These are phyloP conservation scores for Aureobasidium sp. DNA, from an alignment of 2,329 filamentous ascomycete genomes.

Conservation along the genomic window DNA sequence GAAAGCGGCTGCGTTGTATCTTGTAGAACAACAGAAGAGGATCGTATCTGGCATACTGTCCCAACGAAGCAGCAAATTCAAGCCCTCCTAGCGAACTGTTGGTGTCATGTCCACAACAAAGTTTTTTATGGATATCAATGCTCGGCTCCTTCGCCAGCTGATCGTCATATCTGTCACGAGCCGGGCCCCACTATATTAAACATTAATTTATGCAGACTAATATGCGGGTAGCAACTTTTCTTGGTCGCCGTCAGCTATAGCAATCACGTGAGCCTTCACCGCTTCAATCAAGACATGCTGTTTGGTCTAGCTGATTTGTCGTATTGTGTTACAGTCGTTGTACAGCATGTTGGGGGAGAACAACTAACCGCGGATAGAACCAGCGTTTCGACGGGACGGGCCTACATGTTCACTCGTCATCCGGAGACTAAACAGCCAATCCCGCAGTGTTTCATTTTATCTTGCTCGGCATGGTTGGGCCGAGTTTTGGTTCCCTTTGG, in stretches of 20 bases:
- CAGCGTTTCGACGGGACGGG: background rate
- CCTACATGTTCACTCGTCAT: background rate
- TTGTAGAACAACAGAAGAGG: background rate
- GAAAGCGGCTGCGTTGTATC: background rate
- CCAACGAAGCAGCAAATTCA: background rate
- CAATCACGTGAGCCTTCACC: background rate
- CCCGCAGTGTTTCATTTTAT: constrained; percentile 1
- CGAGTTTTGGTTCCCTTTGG: background rate
- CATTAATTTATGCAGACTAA: background rate
- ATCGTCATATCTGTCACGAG: background rate
- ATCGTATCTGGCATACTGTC: background rate
- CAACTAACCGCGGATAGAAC: background rate
- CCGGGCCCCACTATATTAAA: constrained; percentile 3
- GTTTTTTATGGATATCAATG: background rate
- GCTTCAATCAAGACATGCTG: background rate
- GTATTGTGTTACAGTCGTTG: background rate
- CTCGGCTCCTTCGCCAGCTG: background rate
- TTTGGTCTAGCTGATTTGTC: background rate
- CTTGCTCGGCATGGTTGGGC: background rate
- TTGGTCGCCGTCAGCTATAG: background rate
- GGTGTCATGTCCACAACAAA: background rate
- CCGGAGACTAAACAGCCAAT: background rate
- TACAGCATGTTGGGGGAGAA: background rate
- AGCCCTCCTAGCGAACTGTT: background rate
- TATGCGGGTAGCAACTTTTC: background rate